Conservation (phyloP, 495 filamentous ascomycete genomes). For the Penicillium angulare region DNA sequence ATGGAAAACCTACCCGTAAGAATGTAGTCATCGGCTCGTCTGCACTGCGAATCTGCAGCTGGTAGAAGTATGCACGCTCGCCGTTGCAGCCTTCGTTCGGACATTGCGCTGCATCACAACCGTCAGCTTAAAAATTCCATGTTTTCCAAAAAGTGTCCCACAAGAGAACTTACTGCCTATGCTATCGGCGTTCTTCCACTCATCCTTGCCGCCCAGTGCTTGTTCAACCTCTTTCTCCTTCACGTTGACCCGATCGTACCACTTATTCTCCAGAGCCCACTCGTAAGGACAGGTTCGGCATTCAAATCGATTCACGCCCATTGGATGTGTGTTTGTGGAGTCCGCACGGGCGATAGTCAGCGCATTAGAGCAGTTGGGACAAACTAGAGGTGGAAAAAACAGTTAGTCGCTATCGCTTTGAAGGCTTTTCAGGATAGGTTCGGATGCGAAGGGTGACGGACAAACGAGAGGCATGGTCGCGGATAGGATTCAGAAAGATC, state of each 20-base stretch:
- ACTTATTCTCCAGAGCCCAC: conserved; percentile 66
- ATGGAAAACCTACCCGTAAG: conserved; percentile 64
- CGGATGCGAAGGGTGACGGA: conserved; percentile 21
- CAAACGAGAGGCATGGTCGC: conserved; percentile 44
- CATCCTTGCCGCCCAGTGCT: conserved; percentile 81
- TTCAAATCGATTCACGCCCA: conserved; percentile 72
- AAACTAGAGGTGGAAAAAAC: conserved; percentile 57
- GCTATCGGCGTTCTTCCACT: conserved; percentile 89
- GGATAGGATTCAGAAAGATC: background rate
- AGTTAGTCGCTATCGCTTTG: conserved; percentile 19
- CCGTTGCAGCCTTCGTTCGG: conserved; percentile 71
- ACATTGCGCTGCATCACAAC: conserved; percentile 60
- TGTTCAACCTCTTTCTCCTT: conserved; percentile 85
- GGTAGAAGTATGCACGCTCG: conserved; percentile 83
- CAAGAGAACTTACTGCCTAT: conserved; percentile 51
- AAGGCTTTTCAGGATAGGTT: background rate
- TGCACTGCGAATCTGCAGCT: conserved; percentile 95
- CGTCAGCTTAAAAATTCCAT: background rate
- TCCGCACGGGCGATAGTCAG: conserved; percentile 67
- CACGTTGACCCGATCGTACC: conserved; percentile 70
- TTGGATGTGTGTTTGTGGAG: conserved; percentile 40
- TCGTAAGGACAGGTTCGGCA: conserved; percentile 94
- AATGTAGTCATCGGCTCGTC: conserved; percentile 99
- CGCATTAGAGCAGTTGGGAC: conserved; percentile 87
- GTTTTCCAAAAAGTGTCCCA: background rate